phyloP scores from a whole-genome alignment of 306 rosid genomes.

The Hylodesmum podocarpum region DNA sequence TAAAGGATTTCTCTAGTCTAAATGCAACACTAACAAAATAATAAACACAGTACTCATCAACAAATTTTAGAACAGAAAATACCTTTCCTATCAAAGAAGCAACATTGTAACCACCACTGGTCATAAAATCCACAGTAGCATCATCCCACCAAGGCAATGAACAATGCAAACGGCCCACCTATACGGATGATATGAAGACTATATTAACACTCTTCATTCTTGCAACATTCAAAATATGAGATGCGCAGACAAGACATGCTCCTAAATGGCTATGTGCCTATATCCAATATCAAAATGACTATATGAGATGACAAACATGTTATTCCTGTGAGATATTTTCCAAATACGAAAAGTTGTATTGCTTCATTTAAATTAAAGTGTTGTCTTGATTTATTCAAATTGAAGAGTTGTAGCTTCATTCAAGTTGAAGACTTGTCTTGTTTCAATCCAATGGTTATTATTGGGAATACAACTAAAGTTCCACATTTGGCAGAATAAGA shows the following conservation, averaged over 20 bases:
- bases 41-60: neutral
- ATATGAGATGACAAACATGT: neutral
- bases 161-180: constrained; percentile 90
- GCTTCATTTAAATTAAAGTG: neutral
- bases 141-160: constrained; percentile 88
- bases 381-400: neutral
- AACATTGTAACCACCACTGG: constrained; percentile 81
- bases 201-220: constrained; percentile 17
- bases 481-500: too few relatives aligned
- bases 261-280: neutral
- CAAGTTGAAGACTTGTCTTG: neutral
- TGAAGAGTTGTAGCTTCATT: neutral
- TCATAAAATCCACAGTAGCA: constrained; percentile 80
- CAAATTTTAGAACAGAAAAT: constrained; percentile 15
- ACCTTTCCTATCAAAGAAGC: constrained; percentile 63
- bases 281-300: neutral
- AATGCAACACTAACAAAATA: constrained; percentile 1
- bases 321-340: neutral
- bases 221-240: constrained; percentile 13
- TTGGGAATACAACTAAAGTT: too few relatives aligned
- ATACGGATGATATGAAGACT: constrained; percentile 25
- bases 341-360: neutral
- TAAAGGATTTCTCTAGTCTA: neutral
- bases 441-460: neutral
- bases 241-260: neutral